phyloP scores from a whole-genome alignment of 305 asterid species.

The Fraxinus baroniana region DNA sequence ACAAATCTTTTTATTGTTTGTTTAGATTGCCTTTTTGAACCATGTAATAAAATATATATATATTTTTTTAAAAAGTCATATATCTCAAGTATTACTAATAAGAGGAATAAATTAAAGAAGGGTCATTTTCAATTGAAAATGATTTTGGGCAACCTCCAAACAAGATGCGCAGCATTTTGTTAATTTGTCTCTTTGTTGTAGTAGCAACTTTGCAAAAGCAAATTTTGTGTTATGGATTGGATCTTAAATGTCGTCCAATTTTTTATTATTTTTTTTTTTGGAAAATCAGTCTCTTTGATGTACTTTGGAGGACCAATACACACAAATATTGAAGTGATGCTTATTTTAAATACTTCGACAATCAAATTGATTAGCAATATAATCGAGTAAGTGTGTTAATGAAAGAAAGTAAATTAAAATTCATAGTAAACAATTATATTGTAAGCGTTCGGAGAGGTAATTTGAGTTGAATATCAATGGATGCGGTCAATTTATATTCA shows the following conservation, averaged over 20 bases:
- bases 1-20: background rate
- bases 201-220: background rate
- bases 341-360: background rate
- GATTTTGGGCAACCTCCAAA: background rate
- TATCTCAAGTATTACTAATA: background rate
- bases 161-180: no score
- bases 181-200: slow-evolving; percentile 12
- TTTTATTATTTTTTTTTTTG: background rate
- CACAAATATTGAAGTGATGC: background rate
- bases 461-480: no score
- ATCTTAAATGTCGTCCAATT: background rate
- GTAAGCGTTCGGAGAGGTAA: no score
- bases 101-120: background rate
- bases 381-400: no score
- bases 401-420: no score
- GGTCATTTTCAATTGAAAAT: background rate
- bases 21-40: background rate
- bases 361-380: no score
- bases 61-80: background rate
- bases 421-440: no score
- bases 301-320: background rate
- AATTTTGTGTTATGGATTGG: background rate
- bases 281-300: background rate
- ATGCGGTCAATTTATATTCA: no score
- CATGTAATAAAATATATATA: no score